A percentile compares a stretch with the other conserved stretches of the same genome.
phyloP scores from a whole-genome alignment of 257 asterid species.

The Ilex aquifolium region DNA sequence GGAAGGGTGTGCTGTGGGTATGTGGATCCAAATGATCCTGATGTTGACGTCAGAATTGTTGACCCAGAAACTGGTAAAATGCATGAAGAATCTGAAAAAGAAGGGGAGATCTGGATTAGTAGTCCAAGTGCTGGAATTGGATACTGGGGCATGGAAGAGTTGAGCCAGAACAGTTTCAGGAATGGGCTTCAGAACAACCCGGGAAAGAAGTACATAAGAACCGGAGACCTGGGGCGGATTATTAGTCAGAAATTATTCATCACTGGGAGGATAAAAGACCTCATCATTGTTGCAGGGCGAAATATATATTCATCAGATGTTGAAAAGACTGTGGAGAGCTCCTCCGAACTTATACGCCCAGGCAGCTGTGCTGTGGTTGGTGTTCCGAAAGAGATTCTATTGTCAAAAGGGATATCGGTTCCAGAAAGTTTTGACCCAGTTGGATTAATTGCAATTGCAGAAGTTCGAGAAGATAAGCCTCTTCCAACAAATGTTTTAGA shows the following conservation, averaged over 20 bases:
- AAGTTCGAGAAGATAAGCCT: constrained; percentile 58
- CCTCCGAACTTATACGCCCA: constrained; percentile 65
- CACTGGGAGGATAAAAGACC: constrained; percentile 87
- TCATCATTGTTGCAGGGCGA: constrained; percentile 77
- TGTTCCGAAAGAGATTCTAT: constrained; percentile 67
- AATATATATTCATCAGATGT: constrained; percentile 75
- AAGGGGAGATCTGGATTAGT: constrained; percentile 86
- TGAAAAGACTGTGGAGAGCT: constrained; percentile 75
- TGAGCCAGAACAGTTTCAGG: constrained; percentile 42
- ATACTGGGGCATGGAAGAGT: constrained; percentile 64
- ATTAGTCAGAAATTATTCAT: constrained; percentile 55
- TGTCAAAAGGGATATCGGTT: constrained; percentile 50
- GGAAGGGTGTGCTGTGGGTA: constrained; percentile 79
- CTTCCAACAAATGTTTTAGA: constrained; percentile 39
- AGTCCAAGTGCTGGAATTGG: constrained; percentile 82
- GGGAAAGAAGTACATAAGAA: constrained; percentile 47
- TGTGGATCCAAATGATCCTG: constrained; percentile 26
- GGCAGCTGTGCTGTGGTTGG: constrained; percentile 86
- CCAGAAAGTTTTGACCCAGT: constrained; percentile 60
- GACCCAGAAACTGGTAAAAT: constrained; percentile 59
- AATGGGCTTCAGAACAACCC: constrained; percentile 30
- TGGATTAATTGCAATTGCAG: constrained; percentile 75
- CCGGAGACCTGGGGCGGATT: constrained; percentile 68
- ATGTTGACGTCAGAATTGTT: constrained; percentile 52
- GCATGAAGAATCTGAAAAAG: constrained; percentile 34